Base-by-base conservation (phyloP, 768 basidiomycete species). In the Lentinus tigrinus region DNA sequence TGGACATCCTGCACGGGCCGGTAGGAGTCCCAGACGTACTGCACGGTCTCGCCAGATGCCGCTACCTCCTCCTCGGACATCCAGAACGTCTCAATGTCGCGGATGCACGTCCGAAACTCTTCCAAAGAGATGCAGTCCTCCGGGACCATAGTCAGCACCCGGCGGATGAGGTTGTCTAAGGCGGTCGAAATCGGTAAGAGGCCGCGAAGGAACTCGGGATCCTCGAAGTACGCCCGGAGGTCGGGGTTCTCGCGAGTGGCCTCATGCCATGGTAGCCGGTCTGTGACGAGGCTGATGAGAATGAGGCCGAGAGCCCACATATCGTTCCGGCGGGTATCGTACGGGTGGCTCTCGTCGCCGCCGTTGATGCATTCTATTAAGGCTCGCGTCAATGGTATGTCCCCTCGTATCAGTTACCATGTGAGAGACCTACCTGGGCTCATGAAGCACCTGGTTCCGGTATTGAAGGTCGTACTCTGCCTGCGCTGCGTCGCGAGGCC, bases 271-370 rank as follows among this genome's bases (percentile, higher is more conserved):
- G 90, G 89, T 63, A 85, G 87, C 24, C 88, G 81, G 17, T 87
- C 86, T 54, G 86, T 86, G 47, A 89, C 84, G 74, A 96, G 82
- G 71, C 93, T 95, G 63, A 88, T 79, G 54, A 96, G 80, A 61
- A 96, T 89, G 60, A 96, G 80, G 19, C 88, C 89, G 23, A 90
- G 71, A 8, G 88, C 78, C 89, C 89, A 90, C 57, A 89, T 78
- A 62, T 90, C 88, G 77, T 81, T 87, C 54, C 81, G 75, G 11
- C 77, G 74, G 50, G 86, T 84, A 28, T 83, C 83, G 73, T 90
- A 79, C 60, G 71, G 65, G 68, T 79, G 65, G 56, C 74, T 72
- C 69, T 78, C 67, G 54, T 76, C 65, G 34, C 80, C 75, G 47
- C 74, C 67, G 17, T 78, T 76, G 48, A 83, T 74, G 64, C 85